A percentile compares a stretch with the other conserved stretches of the same genome.
Evolutionary conservation across 371 early-diverging fungal genomes (phyloP).

Genomic region (Mortierella sp.): DNA sequence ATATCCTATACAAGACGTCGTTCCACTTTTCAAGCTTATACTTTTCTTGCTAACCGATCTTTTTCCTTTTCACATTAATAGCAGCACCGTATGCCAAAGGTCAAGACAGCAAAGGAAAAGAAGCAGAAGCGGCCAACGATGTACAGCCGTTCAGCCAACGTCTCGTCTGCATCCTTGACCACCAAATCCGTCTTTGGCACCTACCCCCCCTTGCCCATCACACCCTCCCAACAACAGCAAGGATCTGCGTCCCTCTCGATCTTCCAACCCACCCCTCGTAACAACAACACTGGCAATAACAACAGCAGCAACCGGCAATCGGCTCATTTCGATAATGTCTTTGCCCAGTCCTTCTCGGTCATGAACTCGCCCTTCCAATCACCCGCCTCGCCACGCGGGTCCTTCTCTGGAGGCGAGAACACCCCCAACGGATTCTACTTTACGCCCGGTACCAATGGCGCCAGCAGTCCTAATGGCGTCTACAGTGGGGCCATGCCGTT

Average conservation of each 20-base stretch:
- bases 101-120: slow-evolving; percentile 32
- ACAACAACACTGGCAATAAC: not conserved
- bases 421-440: slow-evolving; percentile 10
- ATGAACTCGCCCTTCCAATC: slow-evolving; percentile 38
- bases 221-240: not conserved
- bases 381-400: slow-evolving; percentile 39
- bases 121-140: slow-evolving; percentile 24
- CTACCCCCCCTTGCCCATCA: slow-evolving; percentile 35
- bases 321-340: slow-evolving; percentile 28
- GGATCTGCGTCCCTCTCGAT: slow-evolving; percentile 20
- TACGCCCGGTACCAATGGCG: not conserved
- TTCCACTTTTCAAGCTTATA: too few relatives aligned
- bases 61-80: not conserved
- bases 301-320: slow-evolving; percentile 24
- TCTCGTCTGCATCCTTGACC: slow-evolving; percentile 31
- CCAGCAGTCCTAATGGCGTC: not conserved
- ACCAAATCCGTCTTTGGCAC: slow-evolving; percentile 39
- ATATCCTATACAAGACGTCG: not conserved
- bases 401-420: slow-evolving; percentile 33
- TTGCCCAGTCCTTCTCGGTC: slow-evolving; percentile 25
- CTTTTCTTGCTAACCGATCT: not conserved
- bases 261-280: slow-evolving; percentile 21
- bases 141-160: slow-evolving; percentile 45
- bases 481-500: not conserved
- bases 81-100: not conserved